These are phyloP conservation scores for Backusella macrospora DNA, from an alignment of 192 early-diverging fungal genomes.

Conservation along the genomic window DNA sequence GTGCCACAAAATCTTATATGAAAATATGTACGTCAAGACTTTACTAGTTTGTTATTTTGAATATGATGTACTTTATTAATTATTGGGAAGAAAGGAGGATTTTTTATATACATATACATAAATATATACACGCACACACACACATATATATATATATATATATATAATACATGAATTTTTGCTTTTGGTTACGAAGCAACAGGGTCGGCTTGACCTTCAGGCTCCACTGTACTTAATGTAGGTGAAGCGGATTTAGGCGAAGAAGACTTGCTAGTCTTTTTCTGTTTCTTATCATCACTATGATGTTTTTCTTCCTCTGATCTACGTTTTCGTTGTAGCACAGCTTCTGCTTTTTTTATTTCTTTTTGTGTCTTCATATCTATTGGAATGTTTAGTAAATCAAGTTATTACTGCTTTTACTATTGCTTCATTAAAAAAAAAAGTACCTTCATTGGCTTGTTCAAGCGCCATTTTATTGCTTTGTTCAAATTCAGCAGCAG, in stretches of 20 bases:
- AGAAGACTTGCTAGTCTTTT: background rate
- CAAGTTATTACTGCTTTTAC: background rate
- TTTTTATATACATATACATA: too few relatives aligned
- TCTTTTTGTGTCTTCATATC: background rate
- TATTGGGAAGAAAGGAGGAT: too few relatives aligned
- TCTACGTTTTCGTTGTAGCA: background rate
- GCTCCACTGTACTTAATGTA: background rate
- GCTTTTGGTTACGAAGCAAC: background rate
- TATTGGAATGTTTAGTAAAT: background rate
- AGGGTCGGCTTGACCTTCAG: background rate
- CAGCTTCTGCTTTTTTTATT: background rate
- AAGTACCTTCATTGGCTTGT: conserved; percentile 7
- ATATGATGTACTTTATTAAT: too few relatives aligned
- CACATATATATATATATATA: background rate
- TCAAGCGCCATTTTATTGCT: conserved; percentile 19
- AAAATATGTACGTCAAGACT: too few relatives aligned
- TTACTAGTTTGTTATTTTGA: too few relatives aligned
- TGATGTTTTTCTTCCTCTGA: background rate
- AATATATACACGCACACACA: background rate
- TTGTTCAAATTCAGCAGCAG: conserved; percentile 26
- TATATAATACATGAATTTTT: background rate
- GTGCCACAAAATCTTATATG: too few relatives aligned
- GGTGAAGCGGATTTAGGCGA: background rate
- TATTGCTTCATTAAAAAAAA: background rate
- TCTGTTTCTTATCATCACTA: conserved; percentile 5